These are phyloP conservation scores for Helotiales sp. DNA, from an alignment of 2,329 filamentous ascomycete genomes.

Conservation along the genomic window DNA sequence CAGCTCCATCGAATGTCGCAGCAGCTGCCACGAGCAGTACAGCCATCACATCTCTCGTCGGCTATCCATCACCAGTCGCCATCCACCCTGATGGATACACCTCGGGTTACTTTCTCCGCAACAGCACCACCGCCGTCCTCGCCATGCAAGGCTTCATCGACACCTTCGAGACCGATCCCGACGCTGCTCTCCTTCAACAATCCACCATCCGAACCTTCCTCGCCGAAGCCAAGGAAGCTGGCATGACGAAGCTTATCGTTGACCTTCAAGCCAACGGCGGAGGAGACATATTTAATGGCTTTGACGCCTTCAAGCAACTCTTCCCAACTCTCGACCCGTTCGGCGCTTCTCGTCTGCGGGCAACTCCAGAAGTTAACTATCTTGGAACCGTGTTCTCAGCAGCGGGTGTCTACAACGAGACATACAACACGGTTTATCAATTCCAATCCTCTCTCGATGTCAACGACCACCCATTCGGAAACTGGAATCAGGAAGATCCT, in stretches of 20 bases:
- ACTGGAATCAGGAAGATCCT: conserved; percentile 6
- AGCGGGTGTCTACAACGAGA: not conserved
- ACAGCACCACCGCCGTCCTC: conserved; percentile 22
- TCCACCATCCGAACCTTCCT: conserved; percentile 39
- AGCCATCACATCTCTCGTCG: conserved; percentile 1
- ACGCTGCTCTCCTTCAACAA: not conserved
- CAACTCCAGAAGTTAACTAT: not conserved
- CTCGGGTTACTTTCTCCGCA: conserved; percentile 26
- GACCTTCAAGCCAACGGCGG: conserved; percentile 60
- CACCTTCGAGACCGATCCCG: conserved; percentile 18
- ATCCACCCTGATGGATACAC: conserved; percentile 12
- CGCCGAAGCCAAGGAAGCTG: conserved; percentile 43
- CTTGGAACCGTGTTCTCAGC: not conserved
- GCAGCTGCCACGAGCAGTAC: not conserved
- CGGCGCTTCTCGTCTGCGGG: not conserved
- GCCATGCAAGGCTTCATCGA: conserved; percentile 19
- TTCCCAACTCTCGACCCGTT: conserved; percentile 22
- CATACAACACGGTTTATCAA: not conserved
- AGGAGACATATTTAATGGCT: conserved; percentile 57
- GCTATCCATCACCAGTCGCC: conserved; percentile 19
- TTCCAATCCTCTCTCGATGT: conserved; percentile 1
- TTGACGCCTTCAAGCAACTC: conserved; percentile 55
- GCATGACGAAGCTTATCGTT: conserved; percentile 60
- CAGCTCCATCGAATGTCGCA: not conserved
- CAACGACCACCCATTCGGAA: not conserved